Evolutionary conservation across 2,329 filamentous ascomycete species (phyloP), one percentile per base, ranked within the genome.

Genomic region (Acarospora socialis): DNA sequence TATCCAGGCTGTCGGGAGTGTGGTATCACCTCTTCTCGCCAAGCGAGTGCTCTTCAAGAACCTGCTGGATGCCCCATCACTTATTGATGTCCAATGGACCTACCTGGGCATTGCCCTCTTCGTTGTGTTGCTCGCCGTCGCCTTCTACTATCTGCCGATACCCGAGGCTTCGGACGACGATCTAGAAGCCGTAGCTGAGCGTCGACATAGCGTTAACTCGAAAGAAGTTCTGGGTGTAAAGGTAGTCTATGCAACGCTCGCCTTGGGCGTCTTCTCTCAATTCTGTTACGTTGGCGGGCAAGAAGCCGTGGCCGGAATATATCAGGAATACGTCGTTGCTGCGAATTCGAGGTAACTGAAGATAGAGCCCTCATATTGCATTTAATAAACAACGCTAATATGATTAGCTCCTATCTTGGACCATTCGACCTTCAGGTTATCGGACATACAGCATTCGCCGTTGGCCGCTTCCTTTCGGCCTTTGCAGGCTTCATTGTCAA

Each of bases 21-120:
- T 75, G 5, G 50, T 72, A 7, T 72, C 71, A 0, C 70, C 70
- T 2, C 55, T 75, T 2, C 57, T 77, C 21, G 71, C 71, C 3
- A 59, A 66, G 35, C 66, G 65, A 33, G 70, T 70, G 0, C 59
- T 76, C 17, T 73, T 74, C 52, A 60, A 57, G 21, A 48, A 51
- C n/a, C 54, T 60, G 2, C 48, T 48, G 4, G 54, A 65, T 34
- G 64, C 66, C 0, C 55, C 61, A 1, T 65, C 60, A 7, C 48
- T 77, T 16, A 65, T 75, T 34, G 61, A 71, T 33, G 69, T 73
- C 1, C 72, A 77, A 46, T 77, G 71, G 70, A 65, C 70, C 0
- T 77, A 77, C 38, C 62, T 76, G 3, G 72, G 68, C 5, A 74
- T 77, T 35, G 62, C 69, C 1, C 57, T 76, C 8, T 73, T 74